Percentiles rank a stretch among this genome's conserved stretches.
These are phyloP conservation scores for Sarocladiaceae sp. DNA, from an alignment of 2,329 filamentous ascomycete species.

Conservation along the genomic window DNA sequence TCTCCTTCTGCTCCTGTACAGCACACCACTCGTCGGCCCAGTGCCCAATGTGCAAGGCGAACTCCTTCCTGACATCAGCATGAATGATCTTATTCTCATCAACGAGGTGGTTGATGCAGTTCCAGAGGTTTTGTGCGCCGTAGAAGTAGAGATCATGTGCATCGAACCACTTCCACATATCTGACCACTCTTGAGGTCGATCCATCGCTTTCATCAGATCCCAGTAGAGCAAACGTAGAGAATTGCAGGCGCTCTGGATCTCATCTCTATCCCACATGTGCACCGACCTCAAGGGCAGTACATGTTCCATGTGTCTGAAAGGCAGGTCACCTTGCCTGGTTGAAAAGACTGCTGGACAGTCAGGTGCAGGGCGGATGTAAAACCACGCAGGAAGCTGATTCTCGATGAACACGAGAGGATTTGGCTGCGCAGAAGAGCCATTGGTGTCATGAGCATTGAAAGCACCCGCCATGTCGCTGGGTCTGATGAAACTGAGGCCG, in stretches of 20 bases:
- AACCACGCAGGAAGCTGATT: constrained; percentile 31
- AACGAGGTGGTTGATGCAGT: constrained; percentile 35
- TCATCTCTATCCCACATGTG: constrained; percentile 35
- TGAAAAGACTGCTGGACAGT: constrained; percentile 34
- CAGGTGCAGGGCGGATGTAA: constrained; percentile 28
- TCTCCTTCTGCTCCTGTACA: constrained; percentile 22
- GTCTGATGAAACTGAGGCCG: too few relatives aligned
- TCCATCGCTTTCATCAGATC: constrained; percentile 28
- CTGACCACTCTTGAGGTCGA: constrained; percentile 28
- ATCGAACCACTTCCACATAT: constrained; percentile 46
- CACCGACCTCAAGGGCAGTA: constrained; percentile 22
- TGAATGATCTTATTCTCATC: constrained; percentile 33
- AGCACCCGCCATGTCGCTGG: too few relatives aligned
- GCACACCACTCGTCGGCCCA: constrained; percentile 35
- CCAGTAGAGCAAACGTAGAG: constrained; percentile 32
- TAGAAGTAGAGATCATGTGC: constrained; percentile 40
- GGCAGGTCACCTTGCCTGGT: constrained; percentile 24
- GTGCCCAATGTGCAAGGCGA: constrained; percentile 24
- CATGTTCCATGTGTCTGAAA: constrained; percentile 25
- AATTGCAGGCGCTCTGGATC: constrained; percentile 34
- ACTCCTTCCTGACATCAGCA: constrained; percentile 16
- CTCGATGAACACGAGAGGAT: constrained; percentile 25
- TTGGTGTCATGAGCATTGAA: too few relatives aligned
- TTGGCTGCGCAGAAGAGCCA: too few relatives aligned
- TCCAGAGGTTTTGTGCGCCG: constrained; percentile 45